These are phyloP conservation scores for Elaeis oleifera DNA, from an alignment of 202 grass and related monocot genomes.

Conservation along the genomic window DNA sequence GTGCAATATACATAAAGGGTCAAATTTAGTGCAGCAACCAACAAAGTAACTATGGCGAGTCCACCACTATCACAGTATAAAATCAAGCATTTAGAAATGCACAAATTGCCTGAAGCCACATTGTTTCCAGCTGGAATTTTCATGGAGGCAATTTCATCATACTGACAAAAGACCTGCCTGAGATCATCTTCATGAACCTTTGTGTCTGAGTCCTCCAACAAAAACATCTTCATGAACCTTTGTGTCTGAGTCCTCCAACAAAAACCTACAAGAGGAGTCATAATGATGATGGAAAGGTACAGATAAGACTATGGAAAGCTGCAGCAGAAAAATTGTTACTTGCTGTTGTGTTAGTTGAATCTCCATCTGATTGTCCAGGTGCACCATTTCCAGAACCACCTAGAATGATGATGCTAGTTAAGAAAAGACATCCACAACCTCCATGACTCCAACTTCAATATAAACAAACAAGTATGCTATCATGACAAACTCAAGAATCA, in stretches of 20 bases:
- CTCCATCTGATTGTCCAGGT: conserved; percentile 54
- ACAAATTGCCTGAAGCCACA: conserved; percentile 91
- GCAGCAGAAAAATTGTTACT: conserved; percentile 19
- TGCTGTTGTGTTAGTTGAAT: conserved; percentile 92
- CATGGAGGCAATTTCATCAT: conserved; percentile 80
- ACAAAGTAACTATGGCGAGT: no score
- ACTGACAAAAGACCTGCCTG: conserved; percentile 71
- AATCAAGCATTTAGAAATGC: not conserved
- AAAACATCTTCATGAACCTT: conserved; percentile 89
- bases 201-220: conserved; percentile 67
- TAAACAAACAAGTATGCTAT: not conserved
- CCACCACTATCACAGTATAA: no score
- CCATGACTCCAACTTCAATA: not conserved
- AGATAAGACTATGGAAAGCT: conserved; percentile 4
- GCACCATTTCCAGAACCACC: conserved; percentile 73
- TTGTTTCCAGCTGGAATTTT: conserved; percentile 82
- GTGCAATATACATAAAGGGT: not conserved
- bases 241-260: conserved; percentile 67
- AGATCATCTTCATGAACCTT: conserved; percentile 83
- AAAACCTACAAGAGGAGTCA: conserved; percentile 54
- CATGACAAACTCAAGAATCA: no score
- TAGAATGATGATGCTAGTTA: conserved; percentile 22
- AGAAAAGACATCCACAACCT: not conserved
- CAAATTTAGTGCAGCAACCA: no score
- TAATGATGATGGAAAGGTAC: conserved; percentile 12